Evolutionary conservation across 2,329 filamentous ascomycete genomes (phyloP).

Genomic region (Gyromitra esculenta): DNA sequence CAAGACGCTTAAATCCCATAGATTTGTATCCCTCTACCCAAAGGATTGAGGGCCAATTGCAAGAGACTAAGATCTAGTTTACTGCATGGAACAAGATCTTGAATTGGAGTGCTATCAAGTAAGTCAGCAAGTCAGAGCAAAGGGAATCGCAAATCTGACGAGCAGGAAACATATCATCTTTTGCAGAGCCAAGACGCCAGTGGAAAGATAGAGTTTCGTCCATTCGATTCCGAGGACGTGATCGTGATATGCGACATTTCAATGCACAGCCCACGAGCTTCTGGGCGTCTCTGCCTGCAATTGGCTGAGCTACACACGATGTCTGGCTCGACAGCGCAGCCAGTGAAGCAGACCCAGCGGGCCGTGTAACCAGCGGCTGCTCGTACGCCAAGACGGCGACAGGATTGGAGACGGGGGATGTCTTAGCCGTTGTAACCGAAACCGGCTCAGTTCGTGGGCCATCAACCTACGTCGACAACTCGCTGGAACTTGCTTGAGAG

Average conservation of each 20-base stretch:
- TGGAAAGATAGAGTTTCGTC: background rate
- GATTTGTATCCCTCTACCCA: background rate
- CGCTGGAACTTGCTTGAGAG: conserved; percentile 14
- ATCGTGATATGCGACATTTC: conserved; percentile 13
- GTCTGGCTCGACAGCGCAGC: conserved; percentile 12
- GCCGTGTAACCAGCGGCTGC: conserved; percentile 16
- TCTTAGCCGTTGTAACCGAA: conserved; percentile 19
- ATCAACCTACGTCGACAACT: conserved; percentile 20
- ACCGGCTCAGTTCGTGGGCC: conserved; percentile 16
- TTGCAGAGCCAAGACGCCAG: background rate
- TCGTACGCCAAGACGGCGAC: conserved; percentile 7
- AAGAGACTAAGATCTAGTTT: background rate
- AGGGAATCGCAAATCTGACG: background rate
- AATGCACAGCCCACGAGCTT: conserved; percentile 7
- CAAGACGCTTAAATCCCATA: background rate
- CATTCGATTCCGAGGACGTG: conserved; percentile 23
- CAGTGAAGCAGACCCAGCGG: conserved; percentile 18
- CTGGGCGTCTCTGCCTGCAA: background rate
- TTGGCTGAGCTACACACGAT: background rate
- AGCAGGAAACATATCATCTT: background rate
- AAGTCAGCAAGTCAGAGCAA: background rate
- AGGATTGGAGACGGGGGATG: conserved; percentile 22
- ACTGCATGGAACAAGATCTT: too few species aligned
- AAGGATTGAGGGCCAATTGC: background rate
- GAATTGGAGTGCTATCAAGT: background rate